Conservation (phyloP, 2,329 filamentous ascomycete genomes). For the Talaromyces sp. region DNA sequence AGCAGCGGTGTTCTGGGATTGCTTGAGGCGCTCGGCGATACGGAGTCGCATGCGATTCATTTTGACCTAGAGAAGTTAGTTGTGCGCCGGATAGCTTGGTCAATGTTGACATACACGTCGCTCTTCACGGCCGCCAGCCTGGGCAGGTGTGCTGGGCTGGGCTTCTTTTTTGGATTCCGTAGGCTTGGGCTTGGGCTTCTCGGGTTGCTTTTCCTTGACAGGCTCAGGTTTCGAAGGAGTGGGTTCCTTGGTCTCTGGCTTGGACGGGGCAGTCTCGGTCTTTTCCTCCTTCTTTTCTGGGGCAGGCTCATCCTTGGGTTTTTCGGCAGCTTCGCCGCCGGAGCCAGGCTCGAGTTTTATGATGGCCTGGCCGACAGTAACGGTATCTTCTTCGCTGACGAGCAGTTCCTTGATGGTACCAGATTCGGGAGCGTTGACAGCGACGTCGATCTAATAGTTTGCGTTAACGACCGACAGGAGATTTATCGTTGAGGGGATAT, state of each 20-base stretch:
- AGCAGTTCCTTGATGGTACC: slow-evolving; percentile 90
- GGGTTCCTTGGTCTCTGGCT: slow-evolving; percentile 21
- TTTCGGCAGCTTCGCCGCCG: slow-evolving; percentile 52
- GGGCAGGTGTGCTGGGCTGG: slow-evolving; percentile 25
- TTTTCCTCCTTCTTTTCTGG: slow-evolving; percentile 39
- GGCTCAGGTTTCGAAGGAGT: slow-evolving; percentile 33
- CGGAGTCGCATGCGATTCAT: slow-evolving; percentile 99
- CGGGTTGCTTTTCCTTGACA: slow-evolving; percentile 27
- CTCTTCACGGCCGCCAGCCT: slow-evolving; percentile 76
- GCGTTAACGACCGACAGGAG: not conserved
- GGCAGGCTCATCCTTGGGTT: slow-evolving; percentile 57
- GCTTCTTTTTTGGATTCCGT: slow-evolving; percentile 32
- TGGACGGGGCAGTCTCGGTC: slow-evolving; percentile 32
- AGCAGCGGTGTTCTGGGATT: slow-evolving; percentile 97
- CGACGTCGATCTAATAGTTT: slow-evolving; percentile 75
- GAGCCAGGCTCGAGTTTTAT: slow-evolving; percentile 80
- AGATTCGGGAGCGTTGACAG: slow-evolving; percentile 88
- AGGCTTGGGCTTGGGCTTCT: slow-evolving; percentile 17
- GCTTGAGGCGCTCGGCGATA: slow-evolving; percentile 96
- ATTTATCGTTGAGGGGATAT: slow-evolving; percentile 25
- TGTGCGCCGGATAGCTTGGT: slow-evolving; percentile 2
- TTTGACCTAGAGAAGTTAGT: slow-evolving; percentile 66
- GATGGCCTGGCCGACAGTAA: slow-evolving; percentile 88
- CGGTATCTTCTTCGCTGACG: slow-evolving; percentile 90
- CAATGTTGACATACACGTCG: slow-evolving; percentile 63